These are phyloP conservation scores for Puccinia polysora DNA, from an alignment of 1,284 basidiomycete species.

Conservation along the genomic window DNA sequence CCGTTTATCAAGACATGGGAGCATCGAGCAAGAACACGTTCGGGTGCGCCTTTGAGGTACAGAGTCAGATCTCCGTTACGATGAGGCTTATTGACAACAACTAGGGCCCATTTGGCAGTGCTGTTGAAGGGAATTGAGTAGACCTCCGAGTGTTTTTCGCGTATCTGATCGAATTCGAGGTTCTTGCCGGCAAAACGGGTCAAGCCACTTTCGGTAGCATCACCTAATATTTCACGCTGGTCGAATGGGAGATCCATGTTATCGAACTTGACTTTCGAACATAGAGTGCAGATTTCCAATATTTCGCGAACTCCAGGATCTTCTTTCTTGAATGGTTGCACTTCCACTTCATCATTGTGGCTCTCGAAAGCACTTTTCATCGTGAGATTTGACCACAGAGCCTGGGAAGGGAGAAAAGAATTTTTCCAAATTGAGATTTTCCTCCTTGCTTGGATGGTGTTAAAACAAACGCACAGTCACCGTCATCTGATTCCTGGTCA, in stretches of 20 bases:
- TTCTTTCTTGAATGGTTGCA: constrained; percentile 58
- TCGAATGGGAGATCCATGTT: constrained; percentile 63
- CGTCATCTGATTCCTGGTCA: constrained; percentile 70
- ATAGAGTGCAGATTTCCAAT: constrained; percentile 63
- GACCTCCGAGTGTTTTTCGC: constrained; percentile 59
- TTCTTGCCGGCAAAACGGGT: constrained; percentile 62
- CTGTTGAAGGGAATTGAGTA: constrained; percentile 70
- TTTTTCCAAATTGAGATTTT: not conserved
- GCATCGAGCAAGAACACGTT: constrained; percentile 64
- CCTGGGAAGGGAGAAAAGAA: constrained; percentile 60
- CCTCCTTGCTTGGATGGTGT: too few species aligned
- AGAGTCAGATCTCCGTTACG: constrained; percentile 27
- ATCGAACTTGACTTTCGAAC: constrained; percentile 67
- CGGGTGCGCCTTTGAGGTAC: constrained; percentile 61
- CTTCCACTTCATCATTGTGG: constrained; percentile 63
- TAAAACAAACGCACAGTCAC: constrained; percentile 55
- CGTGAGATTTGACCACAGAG: constrained; percentile 16
- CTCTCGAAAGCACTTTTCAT: constrained; percentile 54
- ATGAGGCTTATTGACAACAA: constrained; percentile 58
- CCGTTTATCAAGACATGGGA: constrained; percentile 62
- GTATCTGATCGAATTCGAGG: constrained; percentile 59
- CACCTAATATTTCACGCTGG: constrained; percentile 63
- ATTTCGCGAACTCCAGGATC: constrained; percentile 63
- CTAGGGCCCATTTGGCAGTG: constrained; percentile 66
- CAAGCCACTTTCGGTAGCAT: constrained; percentile 66